These are phyloP conservation scores for Lycium barbarum DNA, from an alignment of 257 asterid species.

Conservation along the genomic window DNA sequence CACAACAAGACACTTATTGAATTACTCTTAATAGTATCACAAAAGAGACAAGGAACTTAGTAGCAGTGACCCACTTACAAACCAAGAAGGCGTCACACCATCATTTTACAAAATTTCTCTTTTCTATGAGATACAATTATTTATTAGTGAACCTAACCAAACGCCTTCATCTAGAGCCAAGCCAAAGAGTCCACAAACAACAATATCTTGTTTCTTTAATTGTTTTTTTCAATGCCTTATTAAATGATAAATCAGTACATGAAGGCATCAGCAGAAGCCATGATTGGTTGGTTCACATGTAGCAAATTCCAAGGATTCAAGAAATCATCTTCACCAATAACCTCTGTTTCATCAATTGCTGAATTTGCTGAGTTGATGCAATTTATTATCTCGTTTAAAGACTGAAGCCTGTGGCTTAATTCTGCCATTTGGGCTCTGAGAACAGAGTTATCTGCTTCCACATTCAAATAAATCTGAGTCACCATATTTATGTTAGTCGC, in stretches of 20 bases:
- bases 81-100: background rate
- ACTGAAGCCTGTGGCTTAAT: conserved; percentile 53
- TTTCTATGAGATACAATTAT: background rate
- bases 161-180: conserved; percentile 23
- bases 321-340: conserved; percentile 45
- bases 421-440: conserved; percentile 47
- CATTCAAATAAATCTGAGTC: conserved; percentile 35
- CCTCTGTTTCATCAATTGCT: background rate
- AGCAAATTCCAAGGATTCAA: conserved; percentile 57
- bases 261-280: conserved; percentile 54
- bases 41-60: background rate
- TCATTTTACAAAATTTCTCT: background rate
- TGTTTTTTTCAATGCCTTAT: background rate
- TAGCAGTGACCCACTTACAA: background rate
- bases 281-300: conserved; percentile 53
- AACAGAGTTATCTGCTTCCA: conserved; percentile 47
- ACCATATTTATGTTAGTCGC: conserved; percentile 35
- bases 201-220: no score
- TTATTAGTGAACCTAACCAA: conserved; percentile 22
- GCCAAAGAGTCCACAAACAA: conserved; percentile 17
- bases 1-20: background rate
- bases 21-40: background rate
- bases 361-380: conserved; percentile 36
- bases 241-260: conserved; percentile 43
- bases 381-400: conserved; percentile 55